Conservation (phyloP, 305 asterid genomes). For the Andrographis paniculata region DNA sequence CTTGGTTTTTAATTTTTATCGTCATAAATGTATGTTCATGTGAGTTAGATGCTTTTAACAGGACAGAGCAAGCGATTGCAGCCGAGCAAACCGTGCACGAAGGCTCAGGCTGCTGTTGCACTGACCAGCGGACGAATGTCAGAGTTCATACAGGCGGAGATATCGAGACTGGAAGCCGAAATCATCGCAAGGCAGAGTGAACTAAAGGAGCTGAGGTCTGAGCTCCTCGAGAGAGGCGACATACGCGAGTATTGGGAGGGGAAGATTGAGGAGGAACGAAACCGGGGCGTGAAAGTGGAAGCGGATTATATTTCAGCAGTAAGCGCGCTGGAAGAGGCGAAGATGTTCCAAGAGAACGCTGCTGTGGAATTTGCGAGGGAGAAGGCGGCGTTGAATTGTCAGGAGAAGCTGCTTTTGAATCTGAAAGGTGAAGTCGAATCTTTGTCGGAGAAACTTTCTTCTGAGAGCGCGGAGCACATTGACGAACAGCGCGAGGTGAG, state of each 20-base stretch:
- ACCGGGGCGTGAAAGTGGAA: slow-evolving; percentile 42
- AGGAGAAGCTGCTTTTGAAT: slow-evolving; percentile 61
- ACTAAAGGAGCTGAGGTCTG: slow-evolving; percentile 46
- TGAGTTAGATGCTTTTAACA: slow-evolving; percentile 26
- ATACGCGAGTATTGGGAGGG: slow-evolving; percentile 56
- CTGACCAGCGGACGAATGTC: slow-evolving; percentile 67
- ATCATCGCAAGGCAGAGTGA: slow-evolving; percentile 34
- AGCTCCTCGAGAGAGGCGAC: slow-evolving; percentile 69
- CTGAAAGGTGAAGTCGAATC: slow-evolving; percentile 58
- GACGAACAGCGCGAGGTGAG: slow-evolving; percentile 34
- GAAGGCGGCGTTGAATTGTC: slow-evolving; percentile 84
- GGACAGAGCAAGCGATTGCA: slow-evolving; percentile 83
- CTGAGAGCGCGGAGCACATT: slow-evolving; percentile 31
- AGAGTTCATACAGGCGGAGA: slow-evolving; percentile 40
- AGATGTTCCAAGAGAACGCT: slow-evolving; percentile 31
- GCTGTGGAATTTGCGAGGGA: slow-evolving; percentile 49
- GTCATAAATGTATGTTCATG: neutral
- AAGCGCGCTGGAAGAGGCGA: slow-evolving; percentile 51
- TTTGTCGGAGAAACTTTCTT: slow-evolving; percentile 44
- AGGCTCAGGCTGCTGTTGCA: slow-evolving; percentile 85
- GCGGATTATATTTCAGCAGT: slow-evolving; percentile 32
- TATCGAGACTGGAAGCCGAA: slow-evolving; percentile 58
- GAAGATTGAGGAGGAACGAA: slow-evolving; percentile 58
- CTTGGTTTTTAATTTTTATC: neutral
- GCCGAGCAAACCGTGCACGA: slow-evolving; percentile 83